These are phyloP conservation scores for Fusarium haematococcum DNA, from an alignment of 2,329 filamentous ascomycete species.

Conservation along the genomic window DNA sequence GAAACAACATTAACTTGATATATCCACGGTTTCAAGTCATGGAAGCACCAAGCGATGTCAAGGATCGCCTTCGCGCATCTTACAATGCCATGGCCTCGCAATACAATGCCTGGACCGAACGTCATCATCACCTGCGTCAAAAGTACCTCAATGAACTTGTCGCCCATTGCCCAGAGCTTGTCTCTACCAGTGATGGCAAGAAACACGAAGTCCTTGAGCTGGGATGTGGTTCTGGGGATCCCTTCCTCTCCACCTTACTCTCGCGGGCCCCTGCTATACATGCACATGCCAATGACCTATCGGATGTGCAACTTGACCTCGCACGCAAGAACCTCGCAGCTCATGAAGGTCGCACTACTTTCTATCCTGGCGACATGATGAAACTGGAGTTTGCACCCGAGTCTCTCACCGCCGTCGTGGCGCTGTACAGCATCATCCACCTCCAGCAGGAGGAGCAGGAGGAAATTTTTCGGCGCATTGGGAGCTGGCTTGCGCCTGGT, in stretches of 20 bases:
- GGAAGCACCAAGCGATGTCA: not conserved
- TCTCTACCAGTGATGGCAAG: fast-evolving
- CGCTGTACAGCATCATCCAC: constrained; percentile 24
- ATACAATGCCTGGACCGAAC: constrained; percentile 29
- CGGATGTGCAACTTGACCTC: constrained; percentile 2
- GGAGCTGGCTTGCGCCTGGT: constrained; percentile 11
- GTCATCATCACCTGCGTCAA: constrained; percentile 1
- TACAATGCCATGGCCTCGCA: constrained; percentile 13
- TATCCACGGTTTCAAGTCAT: not conserved
- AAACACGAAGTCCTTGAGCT: constrained; percentile 16
- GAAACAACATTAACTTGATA: not conserved
- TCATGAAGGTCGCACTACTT: not conserved
- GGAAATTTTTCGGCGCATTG: constrained; percentile 1
- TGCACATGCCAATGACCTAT: constrained; percentile 25
- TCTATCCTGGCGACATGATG: constrained; percentile 19
- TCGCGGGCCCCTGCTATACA: not conserved
- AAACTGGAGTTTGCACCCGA: constrained; percentile 1
- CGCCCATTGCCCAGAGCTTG: not conserved
- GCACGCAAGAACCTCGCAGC: not conserved
- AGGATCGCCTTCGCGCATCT: constrained; percentile 8
- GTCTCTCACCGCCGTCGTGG: constrained; percentile 16
- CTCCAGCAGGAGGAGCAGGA: constrained; percentile 16
- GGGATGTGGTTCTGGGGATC: constrained; percentile 19
- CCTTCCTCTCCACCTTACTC: constrained; percentile 9
- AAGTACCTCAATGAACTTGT: constrained; percentile 6